Conservation (phyloP, 2,329 filamentous ascomycete genomes). For the Aureobasidium sp. region DNA sequence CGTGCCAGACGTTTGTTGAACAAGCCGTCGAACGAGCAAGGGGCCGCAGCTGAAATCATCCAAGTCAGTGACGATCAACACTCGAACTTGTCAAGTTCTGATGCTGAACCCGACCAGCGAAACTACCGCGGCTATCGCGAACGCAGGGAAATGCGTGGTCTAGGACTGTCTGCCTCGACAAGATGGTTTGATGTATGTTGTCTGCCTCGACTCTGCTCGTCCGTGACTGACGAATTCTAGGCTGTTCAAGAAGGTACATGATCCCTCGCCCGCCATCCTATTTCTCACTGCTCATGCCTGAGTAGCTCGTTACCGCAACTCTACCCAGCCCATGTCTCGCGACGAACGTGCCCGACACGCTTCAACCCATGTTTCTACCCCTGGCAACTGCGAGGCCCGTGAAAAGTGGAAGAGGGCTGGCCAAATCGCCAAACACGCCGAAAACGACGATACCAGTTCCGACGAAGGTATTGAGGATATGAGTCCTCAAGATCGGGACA, state of each 20-base stretch:
- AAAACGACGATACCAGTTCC: conserved; percentile 53
- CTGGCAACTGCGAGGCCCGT: conserved; percentile 32
- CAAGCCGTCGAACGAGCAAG: conserved; percentile 18
- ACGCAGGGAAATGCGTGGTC: conserved; percentile 61
- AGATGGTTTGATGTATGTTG: conserved; percentile 60
- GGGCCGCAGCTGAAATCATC: conserved; percentile 27
- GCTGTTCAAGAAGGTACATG: conserved; percentile 27
- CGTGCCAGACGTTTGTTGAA: not conserved
- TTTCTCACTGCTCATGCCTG: conserved; percentile 16
- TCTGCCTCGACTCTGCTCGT: not conserved
- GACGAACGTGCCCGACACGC: conserved; percentile 25
- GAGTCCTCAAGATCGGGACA: conserved; percentile 26
- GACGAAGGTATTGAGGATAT: conserved; percentile 37
- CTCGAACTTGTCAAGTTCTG: conserved; percentile 19
- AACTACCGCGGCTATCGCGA: conserved; percentile 71
- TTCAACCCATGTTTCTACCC: not conserved
- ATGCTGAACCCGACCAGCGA: conserved; percentile 36
- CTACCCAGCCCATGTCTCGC: conserved; percentile 39
- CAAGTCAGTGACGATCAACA: conserved; percentile 15
- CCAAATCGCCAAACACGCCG: conserved; percentile 62
- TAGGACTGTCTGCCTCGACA: conserved; percentile 59
- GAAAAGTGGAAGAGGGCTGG: conserved; percentile 70
- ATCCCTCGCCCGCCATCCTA: not conserved
- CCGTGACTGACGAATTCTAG: conserved; percentile 14
- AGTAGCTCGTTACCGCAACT: conserved; percentile 45